Evolutionary conservation across 202 grass and related monocot species (phyloP), one percentile per base, ranked within the genome.

Genomic region (Digitaria exilis): DNA sequence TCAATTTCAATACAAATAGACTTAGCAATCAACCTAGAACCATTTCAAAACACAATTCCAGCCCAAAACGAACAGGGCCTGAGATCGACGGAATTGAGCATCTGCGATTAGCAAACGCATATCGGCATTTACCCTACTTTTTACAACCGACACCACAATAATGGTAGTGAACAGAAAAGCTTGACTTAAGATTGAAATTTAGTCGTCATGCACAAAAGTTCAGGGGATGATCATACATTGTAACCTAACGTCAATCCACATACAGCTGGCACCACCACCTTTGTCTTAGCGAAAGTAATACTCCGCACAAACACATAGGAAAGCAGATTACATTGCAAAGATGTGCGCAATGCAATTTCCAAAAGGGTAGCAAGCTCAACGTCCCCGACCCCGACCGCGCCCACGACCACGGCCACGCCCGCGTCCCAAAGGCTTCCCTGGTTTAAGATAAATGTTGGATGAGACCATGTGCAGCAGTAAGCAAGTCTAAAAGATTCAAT

Each of bases 401-500:
- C 92, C 92, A 80, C 92, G 96, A 35, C 96, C 96, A 70, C 95
- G 95, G 73, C 96, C 92, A 8, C 96, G 92, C 45, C 93, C 96
- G 15, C 96, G 93, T 21, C 96, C 96, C 77, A 98, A 62, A 46
- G 96, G 85, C 65, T 88, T 98, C 85, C 96, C 96, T 98, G 80
- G 42, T 85, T 88, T 71, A 15, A 45, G 48, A 69, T 52, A 63
- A 80, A 56, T 15, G 15, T 3, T 80, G 45, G 35, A 56, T 84
- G 29, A 90, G 44, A 57, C 28, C 56, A 3, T 16, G 8, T 7
- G 3, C n/a, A 4, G 21, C 17, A 21, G 21, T n/a, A 30, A 78
- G 25, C 50, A 64, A 71, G 69, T 67, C 22, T 24, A 35, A 37
- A 45, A 50, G 3, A 26, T 48, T 61, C 21, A 12, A 41, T 48